phyloP scores from a whole-genome alignment of 2,329 filamentous ascomycete species.

The Bimuria novae-zelandiae region DNA sequence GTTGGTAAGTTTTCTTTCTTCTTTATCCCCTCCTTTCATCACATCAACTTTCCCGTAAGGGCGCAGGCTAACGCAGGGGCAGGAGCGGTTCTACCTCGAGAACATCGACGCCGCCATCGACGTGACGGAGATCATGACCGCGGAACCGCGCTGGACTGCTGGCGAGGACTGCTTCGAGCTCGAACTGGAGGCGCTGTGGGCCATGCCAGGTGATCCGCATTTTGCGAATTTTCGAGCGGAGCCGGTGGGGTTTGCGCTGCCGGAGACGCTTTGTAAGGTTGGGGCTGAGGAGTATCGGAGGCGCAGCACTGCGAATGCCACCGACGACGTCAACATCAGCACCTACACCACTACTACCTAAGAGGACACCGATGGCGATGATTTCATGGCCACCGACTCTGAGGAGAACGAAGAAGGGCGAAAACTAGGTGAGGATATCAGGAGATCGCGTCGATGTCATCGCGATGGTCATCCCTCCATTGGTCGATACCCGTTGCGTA shows the following conservation, averaged over 20 bases:
- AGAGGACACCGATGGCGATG: too few relatives aligned
- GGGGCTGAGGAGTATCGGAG: too few relatives aligned
- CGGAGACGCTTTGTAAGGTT: neutral
- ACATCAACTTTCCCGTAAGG: too few relatives aligned
- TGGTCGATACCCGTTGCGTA: too few relatives aligned
- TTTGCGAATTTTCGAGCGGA: neutral
- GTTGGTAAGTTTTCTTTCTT: conserved; percentile 1
- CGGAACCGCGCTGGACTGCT: neutral
- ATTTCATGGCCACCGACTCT: too few relatives aligned
- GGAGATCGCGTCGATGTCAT: too few relatives aligned
- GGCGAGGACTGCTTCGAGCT: neutral
- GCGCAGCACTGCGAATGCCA: neutral
- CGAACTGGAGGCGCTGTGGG: neutral
- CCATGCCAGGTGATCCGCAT: neutral
- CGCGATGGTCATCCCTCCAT: too few relatives aligned
- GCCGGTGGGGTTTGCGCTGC: neutral
- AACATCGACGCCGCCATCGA: too few relatives aligned
- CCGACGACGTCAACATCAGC: neutral
- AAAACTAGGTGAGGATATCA: too few relatives aligned
- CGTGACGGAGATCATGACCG: neutral
- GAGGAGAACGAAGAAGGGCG: too few relatives aligned
- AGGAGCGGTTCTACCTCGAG: neutral
- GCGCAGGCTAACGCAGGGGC: neutral
- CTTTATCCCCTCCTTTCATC: too few relatives aligned
- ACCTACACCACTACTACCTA: too few relatives aligned